Evolutionary conservation across 148 eudicot genomes (phyloP).

Genomic region (Selenicereus undatus): DNA sequence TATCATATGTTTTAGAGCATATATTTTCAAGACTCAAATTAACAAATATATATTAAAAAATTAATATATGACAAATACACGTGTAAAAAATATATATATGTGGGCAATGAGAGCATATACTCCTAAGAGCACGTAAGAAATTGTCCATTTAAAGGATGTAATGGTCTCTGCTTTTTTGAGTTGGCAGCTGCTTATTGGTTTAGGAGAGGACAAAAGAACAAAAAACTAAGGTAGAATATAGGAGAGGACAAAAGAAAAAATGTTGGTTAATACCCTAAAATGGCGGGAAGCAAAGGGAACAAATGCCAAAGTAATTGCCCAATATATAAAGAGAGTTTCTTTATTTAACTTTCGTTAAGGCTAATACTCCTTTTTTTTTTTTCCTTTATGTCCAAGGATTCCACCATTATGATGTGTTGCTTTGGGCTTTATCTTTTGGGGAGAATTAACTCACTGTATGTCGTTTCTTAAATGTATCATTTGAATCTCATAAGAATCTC

Average conservation of each 20-base stretch:
- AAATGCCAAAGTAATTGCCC: constrained; percentile 18
- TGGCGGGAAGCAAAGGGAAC: constrained; percentile 32
- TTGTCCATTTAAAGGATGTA: neutral
- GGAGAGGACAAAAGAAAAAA: neutral
- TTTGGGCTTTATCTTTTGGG: neutral
- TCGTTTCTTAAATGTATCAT: neutral
- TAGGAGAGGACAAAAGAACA: neutral
- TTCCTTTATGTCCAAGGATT: neutral
- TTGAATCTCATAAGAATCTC: neutral
- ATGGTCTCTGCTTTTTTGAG: neutral
- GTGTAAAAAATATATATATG: too few species aligned
- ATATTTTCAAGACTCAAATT: too few species aligned
- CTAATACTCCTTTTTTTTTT: neutral
- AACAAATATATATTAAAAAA: too few species aligned
- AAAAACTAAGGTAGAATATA: too few species aligned
- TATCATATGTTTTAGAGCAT: too few species aligned
- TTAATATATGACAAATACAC: too few species aligned
- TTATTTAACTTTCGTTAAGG: neutral
- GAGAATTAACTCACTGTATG: neutral
- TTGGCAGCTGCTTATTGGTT: constrained; percentile 9
- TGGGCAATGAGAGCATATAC: too few species aligned
- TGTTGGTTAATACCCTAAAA: neutral
- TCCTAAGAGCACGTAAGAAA: too few species aligned
- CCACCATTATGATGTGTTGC: neutral
- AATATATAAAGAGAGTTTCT: neutral